Evolutionary conservation across 306 rosid species (phyloP), one percentile per base, ranked within the genome.

Genomic region (Vigna mungo): DNA sequence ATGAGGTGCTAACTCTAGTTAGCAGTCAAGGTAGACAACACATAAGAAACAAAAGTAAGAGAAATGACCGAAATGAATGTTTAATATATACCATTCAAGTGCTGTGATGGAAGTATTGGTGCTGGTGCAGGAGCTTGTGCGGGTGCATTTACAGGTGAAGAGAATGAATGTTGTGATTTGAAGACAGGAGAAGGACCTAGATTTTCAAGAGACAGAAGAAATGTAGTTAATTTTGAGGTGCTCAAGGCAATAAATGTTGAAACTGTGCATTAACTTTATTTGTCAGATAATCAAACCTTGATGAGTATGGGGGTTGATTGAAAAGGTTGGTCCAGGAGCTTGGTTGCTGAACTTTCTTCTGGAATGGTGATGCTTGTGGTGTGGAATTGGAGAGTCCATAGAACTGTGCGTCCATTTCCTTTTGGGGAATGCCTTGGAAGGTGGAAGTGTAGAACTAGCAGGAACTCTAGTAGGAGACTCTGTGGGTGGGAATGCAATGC

Each of bases 241-340:
- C 30, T 71, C 30, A 71, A 58, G 47, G 60, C 63, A 62, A 80
- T 16, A 81, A 16, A 30, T 68, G 41, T 75, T 32, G 39, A 41
- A 56, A 71, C 18, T 74, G 36, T 20, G 58, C 48, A 56, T 52
- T 16, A 67, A 62, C 37, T 23, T 64, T 30, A 34, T 39, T 71
- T 32, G 6, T 17, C 46, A 65, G 79, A 65, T 78, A 62, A 72
- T 83, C 70, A 36, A 77, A 93, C 97, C 97, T 85, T 85, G 88
- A 73, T 54, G 86, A 74, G 80, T 10, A 30, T 81, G 89, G n/a
- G 89, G 84, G 34, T 76, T 83, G 52, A 68, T 76, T 4, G 36
- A 41, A 75, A 76, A 81, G 81, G 82, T 39, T 71, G 89, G 89
- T 10, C 20, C 77, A 46, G 82, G 86, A 61, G 84, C 82, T 53